A percentile compares a stretch with the other conserved stretches of the same genome.
Conservation (phyloP, 768 basidiomycete species). For the Tulasnella sp. region DNA sequence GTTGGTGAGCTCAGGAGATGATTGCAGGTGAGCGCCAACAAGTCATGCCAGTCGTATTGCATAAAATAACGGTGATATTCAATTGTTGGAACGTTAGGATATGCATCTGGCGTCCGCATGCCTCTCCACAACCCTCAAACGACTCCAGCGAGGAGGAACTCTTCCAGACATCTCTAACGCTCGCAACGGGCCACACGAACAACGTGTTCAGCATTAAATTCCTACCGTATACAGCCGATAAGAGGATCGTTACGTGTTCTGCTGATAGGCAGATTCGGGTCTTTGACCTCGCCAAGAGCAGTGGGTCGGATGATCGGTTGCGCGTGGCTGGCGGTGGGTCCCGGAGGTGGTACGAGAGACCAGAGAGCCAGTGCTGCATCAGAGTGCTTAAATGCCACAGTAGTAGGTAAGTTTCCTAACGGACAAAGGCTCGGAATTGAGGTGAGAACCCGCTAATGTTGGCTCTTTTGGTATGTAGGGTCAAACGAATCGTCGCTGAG, state of each 20-base stretch:
- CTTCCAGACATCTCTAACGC: conserved; percentile 57
- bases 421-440: not conserved
- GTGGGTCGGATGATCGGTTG: conserved; percentile 25
- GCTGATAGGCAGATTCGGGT: conserved; percentile 55
- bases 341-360: conserved; percentile 20
- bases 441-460: not conserved
- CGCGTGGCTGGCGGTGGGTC: conserved; percentile 31
- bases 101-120: conserved; percentile 69
- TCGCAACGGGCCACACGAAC: conserved; percentile 67
- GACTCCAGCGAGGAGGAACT: conserved; percentile 32
- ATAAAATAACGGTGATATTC: not conserved
- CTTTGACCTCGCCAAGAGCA: conserved; percentile 52
- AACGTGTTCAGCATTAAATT: conserved; percentile 84
- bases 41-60: not conserved
- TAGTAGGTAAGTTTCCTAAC: conserved; percentile 25
- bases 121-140: conserved; percentile 36
- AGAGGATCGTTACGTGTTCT: conserved; percentile 54
- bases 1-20: conserved; percentile 32
- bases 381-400: conserved; percentile 60
- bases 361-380: conserved; percentile 41
- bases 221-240: conserved; percentile 54
- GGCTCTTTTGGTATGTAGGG: conserved; percentile 34
- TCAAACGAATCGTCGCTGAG: conserved; percentile 74
- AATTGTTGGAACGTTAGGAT: conserved; percentile 39
- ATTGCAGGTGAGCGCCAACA: conserved; percentile 25